Evolutionary conservation across 805 yeast species (phyloP).

Genomic region (Metahyphopichia silvanorum): DNA sequence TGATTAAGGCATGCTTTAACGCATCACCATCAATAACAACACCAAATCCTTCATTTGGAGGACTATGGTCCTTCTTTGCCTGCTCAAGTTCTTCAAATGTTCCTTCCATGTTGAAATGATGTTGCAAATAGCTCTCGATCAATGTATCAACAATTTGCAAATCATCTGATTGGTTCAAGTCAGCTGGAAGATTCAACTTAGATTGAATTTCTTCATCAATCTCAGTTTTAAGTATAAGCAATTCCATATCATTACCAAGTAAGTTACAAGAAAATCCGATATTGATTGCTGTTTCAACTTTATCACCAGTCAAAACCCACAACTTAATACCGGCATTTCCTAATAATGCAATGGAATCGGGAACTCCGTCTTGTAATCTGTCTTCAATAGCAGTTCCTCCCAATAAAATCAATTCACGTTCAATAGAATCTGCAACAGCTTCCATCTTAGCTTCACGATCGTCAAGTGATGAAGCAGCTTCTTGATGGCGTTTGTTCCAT

Average conservation of each 20-base stretch:
- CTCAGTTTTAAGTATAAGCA: constrained; percentile 51
- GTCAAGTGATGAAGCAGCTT: constrained; percentile 61
- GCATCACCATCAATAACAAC: constrained; percentile 83
- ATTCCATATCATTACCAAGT: constrained; percentile 71
- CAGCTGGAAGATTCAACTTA: constrained; percentile 14
- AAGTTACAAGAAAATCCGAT: constrained; percentile 84
- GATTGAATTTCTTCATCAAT: constrained; percentile 22
- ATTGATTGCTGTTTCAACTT: constrained; percentile 85
- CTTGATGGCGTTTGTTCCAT: constrained; percentile 63
- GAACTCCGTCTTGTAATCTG: constrained; percentile 82
- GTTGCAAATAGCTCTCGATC: constrained; percentile 50
- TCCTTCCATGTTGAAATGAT: constrained; percentile 58
- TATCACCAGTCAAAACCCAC: constrained; percentile 87
- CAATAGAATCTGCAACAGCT: constrained; percentile 70
- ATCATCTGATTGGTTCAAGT: constrained; percentile 19
- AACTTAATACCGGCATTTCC: constrained; percentile 77
- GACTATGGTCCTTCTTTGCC: constrained; percentile 55
- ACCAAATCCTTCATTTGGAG: constrained; percentile 67
- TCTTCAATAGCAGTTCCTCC: constrained; percentile 91
- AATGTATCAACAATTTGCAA: constrained; percentile 42
- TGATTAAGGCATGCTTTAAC: constrained; percentile 42
- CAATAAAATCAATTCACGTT: constrained; percentile 57
- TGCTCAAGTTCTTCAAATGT: constrained; percentile 51
- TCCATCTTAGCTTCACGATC: constrained; percentile 73
- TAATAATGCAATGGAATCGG: constrained; percentile 68